Evolutionary conservation across 2,329 filamentous ascomycete genomes (phyloP).

Genomic region (Plectosphaerella plurivora): DNA sequence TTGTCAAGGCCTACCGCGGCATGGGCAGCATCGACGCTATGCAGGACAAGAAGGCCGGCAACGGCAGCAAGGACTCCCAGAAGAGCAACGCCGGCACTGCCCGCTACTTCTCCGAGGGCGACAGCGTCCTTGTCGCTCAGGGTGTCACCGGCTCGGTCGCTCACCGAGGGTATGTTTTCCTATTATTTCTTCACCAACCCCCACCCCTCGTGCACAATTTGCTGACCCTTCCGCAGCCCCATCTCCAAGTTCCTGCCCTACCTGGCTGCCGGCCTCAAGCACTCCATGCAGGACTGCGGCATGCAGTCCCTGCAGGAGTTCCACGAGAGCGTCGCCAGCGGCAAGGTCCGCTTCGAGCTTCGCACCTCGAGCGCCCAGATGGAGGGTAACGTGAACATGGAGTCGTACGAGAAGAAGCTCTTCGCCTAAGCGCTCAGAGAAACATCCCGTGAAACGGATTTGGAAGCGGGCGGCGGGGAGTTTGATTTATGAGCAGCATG

Average conservation of each 20-base stretch:
- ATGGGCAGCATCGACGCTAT: constrained; percentile 99
- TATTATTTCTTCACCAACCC: background rate
- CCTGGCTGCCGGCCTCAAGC: constrained; percentile 90
- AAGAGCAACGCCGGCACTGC: constrained; percentile 92
- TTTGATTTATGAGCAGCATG: background rate
- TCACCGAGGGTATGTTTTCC: constrained; percentile 57
- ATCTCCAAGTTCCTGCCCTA: constrained; percentile 96
- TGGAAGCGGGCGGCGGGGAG: no score
- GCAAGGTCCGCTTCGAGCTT: constrained; percentile 85
- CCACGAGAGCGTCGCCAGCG: constrained; percentile 68
- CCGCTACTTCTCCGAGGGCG: constrained; percentile 96
- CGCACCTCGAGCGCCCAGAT: constrained; percentile 91
- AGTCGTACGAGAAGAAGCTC: constrained; percentile 99
- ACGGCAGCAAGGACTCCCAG: constrained; percentile 65
- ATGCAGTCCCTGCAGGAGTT: constrained; percentile 74
- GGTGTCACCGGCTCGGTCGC: constrained; percentile 86
- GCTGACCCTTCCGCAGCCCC: constrained; percentile 49
- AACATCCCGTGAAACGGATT: no score
- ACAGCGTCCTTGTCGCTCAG: constrained; percentile 91
- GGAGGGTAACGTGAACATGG: constrained; percentile 96
- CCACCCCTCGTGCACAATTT: background rate
- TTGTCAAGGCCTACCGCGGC: constrained; percentile 98
- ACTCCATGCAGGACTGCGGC: constrained; percentile 94
- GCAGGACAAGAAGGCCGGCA: constrained; percentile 96
- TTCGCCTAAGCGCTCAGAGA: constrained; percentile 61